Evolutionary conservation across 768 basidiomycete genomes (phyloP).

Genomic region (Tulasnella sp.): DNA sequence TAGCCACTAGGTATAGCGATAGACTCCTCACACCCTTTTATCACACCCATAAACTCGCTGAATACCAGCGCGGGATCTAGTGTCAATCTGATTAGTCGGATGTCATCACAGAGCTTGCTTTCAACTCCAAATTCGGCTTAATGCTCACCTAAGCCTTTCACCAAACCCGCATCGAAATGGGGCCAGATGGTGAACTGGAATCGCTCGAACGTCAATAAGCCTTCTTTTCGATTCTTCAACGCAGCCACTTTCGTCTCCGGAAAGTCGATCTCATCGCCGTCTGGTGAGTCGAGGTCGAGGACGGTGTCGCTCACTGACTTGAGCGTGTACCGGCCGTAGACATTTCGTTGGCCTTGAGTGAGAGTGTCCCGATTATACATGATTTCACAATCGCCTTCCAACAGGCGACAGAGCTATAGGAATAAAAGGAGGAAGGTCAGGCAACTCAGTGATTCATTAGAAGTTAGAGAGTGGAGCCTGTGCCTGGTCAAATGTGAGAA

Average conservation of each 20-base stretch:
- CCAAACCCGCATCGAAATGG: conserved; percentile 41
- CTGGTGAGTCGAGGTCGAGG: not conserved
- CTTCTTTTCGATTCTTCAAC: not conserved
- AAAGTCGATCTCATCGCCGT: not conserved
- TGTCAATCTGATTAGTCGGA: not conserved
- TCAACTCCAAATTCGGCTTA: not conserved
- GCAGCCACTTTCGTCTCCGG: not conserved
- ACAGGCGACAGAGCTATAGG: conserved; percentile 36
- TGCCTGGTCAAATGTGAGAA: conserved; percentile 55
- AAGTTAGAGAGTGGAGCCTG: conserved; percentile 15
- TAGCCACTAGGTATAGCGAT: conserved; percentile 28
- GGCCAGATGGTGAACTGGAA: conserved; percentile 50
- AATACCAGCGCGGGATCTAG: conserved; percentile 50
- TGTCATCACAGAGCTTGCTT: not conserved
- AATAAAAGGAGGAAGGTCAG: not conserved
- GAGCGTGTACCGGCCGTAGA: not conserved
- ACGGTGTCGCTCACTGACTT: not conserved
- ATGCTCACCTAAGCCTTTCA: conserved; percentile 40
- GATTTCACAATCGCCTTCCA: conserved; percentile 26
- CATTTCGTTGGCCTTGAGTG: not conserved
- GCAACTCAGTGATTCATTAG: not conserved
- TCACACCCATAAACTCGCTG: too few species aligned
- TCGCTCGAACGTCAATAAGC: conserved; percentile 33
- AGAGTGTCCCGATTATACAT: not conserved
- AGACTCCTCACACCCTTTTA: conserved; percentile 51